Base-by-base conservation (phyloP, 2,329 filamentous ascomycete species). In the Emericellopsis atlantica region DNA sequence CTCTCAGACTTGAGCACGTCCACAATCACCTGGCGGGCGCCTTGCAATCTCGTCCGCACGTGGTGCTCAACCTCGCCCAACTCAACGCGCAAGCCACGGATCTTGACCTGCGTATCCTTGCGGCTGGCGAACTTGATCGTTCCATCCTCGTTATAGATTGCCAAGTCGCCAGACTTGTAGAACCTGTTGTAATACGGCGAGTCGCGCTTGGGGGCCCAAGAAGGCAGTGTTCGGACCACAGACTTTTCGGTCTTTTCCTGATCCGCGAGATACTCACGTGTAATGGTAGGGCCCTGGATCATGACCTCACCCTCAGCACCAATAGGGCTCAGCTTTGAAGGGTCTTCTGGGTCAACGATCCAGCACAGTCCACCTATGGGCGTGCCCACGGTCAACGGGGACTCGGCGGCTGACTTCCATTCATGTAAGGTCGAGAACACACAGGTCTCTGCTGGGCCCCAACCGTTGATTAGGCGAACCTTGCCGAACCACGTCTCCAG, bases 81-180 rank as follows among this genome's bases (percentile, higher is more conserved):
- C 38, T 43, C 38, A 5, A 43, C 33, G 18, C 42, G 42, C 8
- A 37, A 16, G 18, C 42, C 42, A 8, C 42, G 32, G 14, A 43
- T 32, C 29, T 43, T 43, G 37, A 43, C 39, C 35, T 43, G 42
- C 16, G 23, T 43, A 22, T 43, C 38, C 47, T 70, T 72, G 22
- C 75, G 62, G 29, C 72, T 72, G 31, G 71, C 49, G 32, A 64
- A 71, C 1, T 60, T 45, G 4, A 72, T 50, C 6, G 53, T 51
- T 1, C 65, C 64, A 38, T 69, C 58, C 0, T 53, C 50, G n/a
- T 61, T 52, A 22, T 69, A 68, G 35, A 53, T 52, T 2, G 55
- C 68, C 12, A 72, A 54, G 45, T 72, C 68, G 8, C 69, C 68
- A 1, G 69, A 69, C 37, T 60, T 61, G 45, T 70, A 35, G 9